Conservation (phyloP, 345 rosid species). For the Melastoma malabathricum region DNA sequence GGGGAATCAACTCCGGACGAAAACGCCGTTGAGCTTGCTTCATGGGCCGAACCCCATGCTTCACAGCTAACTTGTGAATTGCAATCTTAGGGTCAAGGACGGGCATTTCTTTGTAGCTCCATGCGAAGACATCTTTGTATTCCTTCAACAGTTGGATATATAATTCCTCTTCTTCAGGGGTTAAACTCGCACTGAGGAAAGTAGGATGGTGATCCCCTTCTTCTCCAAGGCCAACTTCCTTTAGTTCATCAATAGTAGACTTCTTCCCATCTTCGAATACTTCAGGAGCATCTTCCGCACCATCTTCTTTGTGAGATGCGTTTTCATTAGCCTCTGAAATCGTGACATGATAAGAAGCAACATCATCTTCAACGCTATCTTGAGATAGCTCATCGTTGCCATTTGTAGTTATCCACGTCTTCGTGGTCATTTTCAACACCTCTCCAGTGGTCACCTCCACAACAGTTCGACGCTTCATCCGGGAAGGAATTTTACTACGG, state of each 20-base stretch:
- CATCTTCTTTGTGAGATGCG: background rate
- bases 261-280: background rate
- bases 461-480: background rate
- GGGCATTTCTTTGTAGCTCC: background rate
- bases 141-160: background rate
- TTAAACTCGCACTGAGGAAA: background rate
- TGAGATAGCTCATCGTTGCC: background rate
- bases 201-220: background rate
- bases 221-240: background rate
- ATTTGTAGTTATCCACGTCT: background rate
- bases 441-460: background rate
- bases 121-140: background rate
- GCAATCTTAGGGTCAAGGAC: background rate
- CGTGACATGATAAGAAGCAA: background rate
- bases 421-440: background rate
- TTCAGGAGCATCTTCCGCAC: slow-evolving; percentile 1
- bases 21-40: background rate
- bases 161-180: background rate
- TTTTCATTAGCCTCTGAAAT: background rate
- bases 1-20: background rate
- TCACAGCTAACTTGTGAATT: background rate
- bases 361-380: background rate
- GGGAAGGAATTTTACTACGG: background rate
- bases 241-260: background rate
- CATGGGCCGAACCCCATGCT: background rate